A percentile compares a stretch with the other conserved stretches of the same genome.
These are phyloP conservation scores for Hura crepitans DNA, from an alignment of 441 rosid genomes.

Conservation along the genomic window DNA sequence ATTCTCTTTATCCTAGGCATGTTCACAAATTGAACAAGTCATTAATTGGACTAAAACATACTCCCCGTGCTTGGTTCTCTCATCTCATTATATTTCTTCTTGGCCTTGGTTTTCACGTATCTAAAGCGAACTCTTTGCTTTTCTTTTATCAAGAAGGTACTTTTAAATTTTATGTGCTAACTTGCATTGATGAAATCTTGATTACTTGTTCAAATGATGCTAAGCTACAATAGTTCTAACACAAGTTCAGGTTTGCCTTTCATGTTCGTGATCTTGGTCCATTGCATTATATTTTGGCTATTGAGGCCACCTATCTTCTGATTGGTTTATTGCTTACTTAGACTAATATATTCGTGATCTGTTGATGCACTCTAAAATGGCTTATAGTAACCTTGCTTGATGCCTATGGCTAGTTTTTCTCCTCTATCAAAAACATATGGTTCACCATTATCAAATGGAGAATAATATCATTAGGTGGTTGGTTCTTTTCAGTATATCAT, in stretches of 20 bases:
- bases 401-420: not conserved
- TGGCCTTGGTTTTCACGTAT: not conserved
- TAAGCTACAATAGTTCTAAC: not conserved
- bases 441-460: too few species aligned
- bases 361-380: too few species aligned
- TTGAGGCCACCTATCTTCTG: too few species aligned
- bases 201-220: not conserved
- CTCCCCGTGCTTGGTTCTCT: not conserved
- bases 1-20: not conserved
- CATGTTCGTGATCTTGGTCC: not conserved
- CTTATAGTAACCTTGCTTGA: too few species aligned
- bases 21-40: not conserved
- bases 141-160: not conserved
- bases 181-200: not conserved
- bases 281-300: not conserved
- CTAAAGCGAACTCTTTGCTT: not conserved
- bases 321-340: too few species aligned
- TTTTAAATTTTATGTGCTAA: not conserved
- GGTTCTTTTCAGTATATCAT: not conserved
- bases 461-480: not conserved
- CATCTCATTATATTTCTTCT: not conserved
- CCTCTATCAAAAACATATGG: not conserved
- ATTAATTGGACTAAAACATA: not conserved
- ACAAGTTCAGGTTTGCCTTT: not conserved
- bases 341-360: too few species aligned